phyloP scores from a whole-genome alignment of 164 flowering plant genomes.

The Aristolochia contorta region DNA sequence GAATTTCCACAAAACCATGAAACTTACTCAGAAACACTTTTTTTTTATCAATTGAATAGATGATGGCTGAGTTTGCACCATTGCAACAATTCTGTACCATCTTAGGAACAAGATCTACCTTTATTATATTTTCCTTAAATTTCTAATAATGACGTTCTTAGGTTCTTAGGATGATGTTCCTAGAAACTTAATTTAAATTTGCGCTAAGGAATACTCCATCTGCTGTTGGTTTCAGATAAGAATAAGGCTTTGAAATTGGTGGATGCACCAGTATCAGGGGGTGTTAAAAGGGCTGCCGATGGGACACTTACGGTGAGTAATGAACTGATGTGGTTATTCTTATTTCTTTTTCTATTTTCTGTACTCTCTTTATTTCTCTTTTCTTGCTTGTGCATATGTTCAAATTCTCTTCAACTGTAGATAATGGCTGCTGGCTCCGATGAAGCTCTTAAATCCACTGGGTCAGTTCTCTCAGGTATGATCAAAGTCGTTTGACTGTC shows the following conservation, averaged over 20 bases:
- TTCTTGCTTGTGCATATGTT: not conserved
- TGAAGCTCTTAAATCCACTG: constrained; percentile 66
- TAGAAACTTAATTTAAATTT: too few relatives aligned
- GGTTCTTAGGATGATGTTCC: too few relatives aligned
- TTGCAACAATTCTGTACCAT: too few relatives aligned
- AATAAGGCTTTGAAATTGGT: constrained; percentile 70
- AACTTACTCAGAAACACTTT: too few relatives aligned
- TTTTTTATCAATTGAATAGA: too few relatives aligned
- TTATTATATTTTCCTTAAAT: too few relatives aligned
- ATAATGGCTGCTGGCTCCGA: constrained; percentile 90
- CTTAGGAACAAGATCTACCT: too few relatives aligned
- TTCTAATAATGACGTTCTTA: too few relatives aligned
- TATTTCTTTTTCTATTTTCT: not conserved
- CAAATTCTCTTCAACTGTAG: constrained; percentile 21
- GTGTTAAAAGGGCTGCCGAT: constrained; percentile 69
- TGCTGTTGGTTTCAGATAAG: constrained; percentile 31
- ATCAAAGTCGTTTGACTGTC: not conserved
- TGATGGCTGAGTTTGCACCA: too few relatives aligned
- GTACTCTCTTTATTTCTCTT: not conserved
- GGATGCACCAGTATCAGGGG: constrained; percentile 99
- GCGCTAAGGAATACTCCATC: too few relatives aligned
- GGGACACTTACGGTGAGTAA: constrained; percentile 83
- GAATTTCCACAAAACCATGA: too few relatives aligned
- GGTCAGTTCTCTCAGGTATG: constrained; percentile 82
- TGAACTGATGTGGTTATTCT: not conserved